Percentiles rank a stretch among this genome's conserved stretches.
phyloP scores from a whole-genome alignment of 2,329 filamentous ascomycete genomes.

The Fusarium sp. region DNA sequence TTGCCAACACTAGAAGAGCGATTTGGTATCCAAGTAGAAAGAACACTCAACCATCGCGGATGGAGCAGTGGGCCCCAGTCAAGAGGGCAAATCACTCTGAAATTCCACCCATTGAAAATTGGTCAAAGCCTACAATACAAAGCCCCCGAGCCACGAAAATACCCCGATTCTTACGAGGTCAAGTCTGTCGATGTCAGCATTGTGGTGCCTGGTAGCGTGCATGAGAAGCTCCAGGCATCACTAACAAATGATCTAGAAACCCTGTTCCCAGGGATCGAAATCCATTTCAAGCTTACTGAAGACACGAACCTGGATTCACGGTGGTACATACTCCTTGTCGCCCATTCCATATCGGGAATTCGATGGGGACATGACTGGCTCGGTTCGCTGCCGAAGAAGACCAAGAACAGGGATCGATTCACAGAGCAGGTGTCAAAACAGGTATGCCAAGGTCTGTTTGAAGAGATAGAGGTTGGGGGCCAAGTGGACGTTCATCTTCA shows the following conservation, averaged over 20 bases:
- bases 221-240: constrained; percentile 54
- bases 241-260: constrained; percentile 56
- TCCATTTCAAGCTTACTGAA: constrained; percentile 61
- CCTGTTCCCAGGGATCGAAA: constrained; percentile 58
- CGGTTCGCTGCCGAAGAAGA: constrained; percentile 57
- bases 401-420: constrained; percentile 44
- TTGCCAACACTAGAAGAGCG: constrained; percentile 64
- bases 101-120: constrained; percentile 49
- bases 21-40: constrained; percentile 62
- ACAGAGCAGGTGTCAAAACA: constrained; percentile 58
- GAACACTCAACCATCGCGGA: constrained; percentile 59
- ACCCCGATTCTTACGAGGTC: constrained; percentile 53
- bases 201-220: constrained; percentile 60
- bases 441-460: constrained; percentile 59
- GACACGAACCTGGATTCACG: constrained; percentile 64
- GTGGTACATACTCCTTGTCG: constrained; percentile 69
- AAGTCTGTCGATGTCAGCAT: constrained; percentile 63
- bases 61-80: constrained; percentile 62
- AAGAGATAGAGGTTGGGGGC: constrained; percentile 59
- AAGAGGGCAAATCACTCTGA: constrained; percentile 60
- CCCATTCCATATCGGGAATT: constrained; percentile 58
- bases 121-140: constrained; percentile 55
- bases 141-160: constrained; percentile 36
- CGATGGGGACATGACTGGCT: constrained; percentile 64
- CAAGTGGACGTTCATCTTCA: constrained; percentile 69